Base-by-base conservation (phyloP, 176 grass and related monocot species). In the Oryza rufipogon region DNA sequence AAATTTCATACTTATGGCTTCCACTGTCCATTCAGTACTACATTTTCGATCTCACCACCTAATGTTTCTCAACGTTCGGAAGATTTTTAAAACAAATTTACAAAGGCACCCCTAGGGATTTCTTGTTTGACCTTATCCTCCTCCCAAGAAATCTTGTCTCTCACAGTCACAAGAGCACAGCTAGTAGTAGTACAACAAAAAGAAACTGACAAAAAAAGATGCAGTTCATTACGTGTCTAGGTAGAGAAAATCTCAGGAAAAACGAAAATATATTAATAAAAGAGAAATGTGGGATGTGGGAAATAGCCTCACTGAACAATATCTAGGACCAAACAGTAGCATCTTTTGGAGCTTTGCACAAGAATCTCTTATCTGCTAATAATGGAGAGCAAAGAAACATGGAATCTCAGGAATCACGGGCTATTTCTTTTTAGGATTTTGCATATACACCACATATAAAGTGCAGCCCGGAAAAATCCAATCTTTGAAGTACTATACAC, bases 351-450 rank as follows among this genome's bases (percentile, higher is more conserved):
- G 17, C 46, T 22, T 85, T 87, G 81, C 25, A 70, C 71, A 41
- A 77, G 84, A 88, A 88, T 91, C 81, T 81, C 81, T 87, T 69
- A 87, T 90, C 88, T 75, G 61, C 80, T 79, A 68, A 90, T 82
- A 87, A 90, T 83, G 36, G 74, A 79, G 74, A 73, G 73, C 79
- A 79, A 56, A 74, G 61, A 75, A 79, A 44, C 54, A 70, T 14
- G 74, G 84, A 90, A 90, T 87, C 84, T 86, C 38, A 90, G 69
- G 88, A 83, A 83, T 78, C 80, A 74, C 41, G 36, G 61, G 64
- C 58, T 72, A 75, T 81, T 81, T 89, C 71, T 71, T 80, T 84
- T 70, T 76, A 64, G 87, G 77, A 45, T 77, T 81, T 46, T 45
- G 78, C 33, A 86, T 82, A 51, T 81, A 49, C 83, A 22, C 26